Conservation (phyloP, 495 filamentous ascomycete species). For the Neurospora sp. region DNA sequence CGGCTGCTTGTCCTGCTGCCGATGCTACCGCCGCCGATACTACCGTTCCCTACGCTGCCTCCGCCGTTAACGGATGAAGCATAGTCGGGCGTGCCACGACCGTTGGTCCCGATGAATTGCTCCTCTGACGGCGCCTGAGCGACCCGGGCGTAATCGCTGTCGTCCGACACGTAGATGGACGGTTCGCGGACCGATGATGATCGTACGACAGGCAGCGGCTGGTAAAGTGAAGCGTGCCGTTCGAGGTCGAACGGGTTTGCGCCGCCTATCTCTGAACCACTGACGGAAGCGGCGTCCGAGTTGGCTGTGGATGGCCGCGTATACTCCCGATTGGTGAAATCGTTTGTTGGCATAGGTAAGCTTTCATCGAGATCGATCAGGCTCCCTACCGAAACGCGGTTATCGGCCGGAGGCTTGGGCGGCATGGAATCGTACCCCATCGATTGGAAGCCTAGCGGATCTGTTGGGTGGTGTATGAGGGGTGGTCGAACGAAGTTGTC, state of each 20-base stretch:
- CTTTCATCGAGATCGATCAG: constrained; percentile 45
- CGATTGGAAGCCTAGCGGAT: constrained; percentile 34
- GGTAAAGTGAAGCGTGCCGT: constrained; percentile 41
- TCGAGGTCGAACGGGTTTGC: constrained; percentile 45
- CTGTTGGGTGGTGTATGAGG: constrained; percentile 40
- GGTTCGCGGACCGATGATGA: constrained; percentile 29
- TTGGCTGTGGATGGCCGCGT: constrained; percentile 43
- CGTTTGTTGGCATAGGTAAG: constrained; percentile 19
- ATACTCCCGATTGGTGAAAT: constrained; percentile 13
- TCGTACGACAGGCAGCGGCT: constrained; percentile 11
- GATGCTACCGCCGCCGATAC: background rate
- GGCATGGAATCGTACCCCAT: constrained; percentile 29
- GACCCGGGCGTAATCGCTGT: constrained; percentile 29
- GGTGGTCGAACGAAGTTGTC: constrained; percentile 27
- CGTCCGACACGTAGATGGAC: constrained; percentile 42
- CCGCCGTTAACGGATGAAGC: background rate
- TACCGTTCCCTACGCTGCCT: background rate
- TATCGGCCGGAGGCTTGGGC: constrained; percentile 12
- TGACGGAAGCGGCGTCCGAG: constrained; percentile 37
- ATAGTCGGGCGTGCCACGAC: background rate
- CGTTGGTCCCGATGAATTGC: constrained; percentile 3
- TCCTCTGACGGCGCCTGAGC: constrained; percentile 6
- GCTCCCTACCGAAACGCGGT: constrained; percentile 33
- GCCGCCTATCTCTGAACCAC: constrained; percentile 35
- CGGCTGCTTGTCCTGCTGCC: background rate